Evolutionary conservation across 768 basidiomycete species (phyloP), one percentile per base, ranked within the genome.

Genomic region (Kondoa malvinella): DNA sequence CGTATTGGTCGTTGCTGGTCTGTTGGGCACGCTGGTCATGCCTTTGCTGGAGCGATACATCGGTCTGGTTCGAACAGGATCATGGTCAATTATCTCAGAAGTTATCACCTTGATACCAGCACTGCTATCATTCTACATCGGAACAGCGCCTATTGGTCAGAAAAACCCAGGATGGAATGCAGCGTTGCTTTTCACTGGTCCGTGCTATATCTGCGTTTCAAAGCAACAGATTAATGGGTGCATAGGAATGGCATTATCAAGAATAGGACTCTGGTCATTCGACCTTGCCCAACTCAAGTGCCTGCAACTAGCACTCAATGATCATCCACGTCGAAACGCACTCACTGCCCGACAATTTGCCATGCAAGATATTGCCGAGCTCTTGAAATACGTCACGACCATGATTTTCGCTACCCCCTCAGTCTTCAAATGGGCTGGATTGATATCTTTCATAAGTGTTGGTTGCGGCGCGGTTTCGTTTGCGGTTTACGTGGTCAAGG

Each of bases 211-310:
- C 40, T 27, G 2, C 32, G 12, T 33, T 27, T 3, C 21, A 3
- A 14, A 16, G 25, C 17, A 26, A 61, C 31, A 2, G 57, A 17
- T 33, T 34, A 14, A 57, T 27, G 30, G 34, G 8, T 59, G n/a
- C 50, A 0, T 66, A 78, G 81, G 81, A 16, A 80, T 83, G 78
- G 80, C 81, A 2, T 71, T 80, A 1, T 80, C 79, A 0, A 75
- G 81, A 4, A 78, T 82, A 33, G 81, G 82, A 0, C 77, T 83
- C 0, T 83, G 82, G 82, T 77, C 79, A 0, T 83, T 83, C 72
- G 83, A 83, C 71, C 77, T 83, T 4, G 76, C 77, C 59, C 82
- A 83, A 66, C 75, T 81, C 14, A 81, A 82, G 67, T 77, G 80
- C 66, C 75, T 83, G 3, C 82, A 83, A 71, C 74, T 77, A 16